Evolutionary conservation across 1,139 yeast species (phyloP).

Genomic region (Blastobotrys illinoisensis): DNA sequence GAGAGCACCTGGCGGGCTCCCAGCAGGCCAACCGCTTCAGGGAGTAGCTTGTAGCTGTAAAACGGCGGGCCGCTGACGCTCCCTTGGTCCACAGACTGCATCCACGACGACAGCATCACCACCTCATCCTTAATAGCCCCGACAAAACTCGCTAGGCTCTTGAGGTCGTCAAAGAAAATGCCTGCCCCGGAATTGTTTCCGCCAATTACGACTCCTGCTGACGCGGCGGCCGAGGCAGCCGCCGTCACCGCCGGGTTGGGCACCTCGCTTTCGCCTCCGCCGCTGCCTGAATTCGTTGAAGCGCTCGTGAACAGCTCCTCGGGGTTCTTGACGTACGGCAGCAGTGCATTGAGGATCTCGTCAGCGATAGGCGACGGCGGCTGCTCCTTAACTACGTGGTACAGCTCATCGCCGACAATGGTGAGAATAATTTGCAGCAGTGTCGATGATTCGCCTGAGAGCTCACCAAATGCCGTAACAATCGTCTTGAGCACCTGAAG

Average conservation of each 20-base stretch:
- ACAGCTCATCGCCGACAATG: slow-evolving; percentile 29
- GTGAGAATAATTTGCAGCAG: slow-evolving; percentile 34
- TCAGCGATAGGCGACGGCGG: slow-evolving; percentile 8
- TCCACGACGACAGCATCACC: slow-evolving; percentile 24
- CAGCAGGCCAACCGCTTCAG: slow-evolving; percentile 42
- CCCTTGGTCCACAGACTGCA: slow-evolving; percentile 20
- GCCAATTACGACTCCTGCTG: slow-evolving; percentile 3
- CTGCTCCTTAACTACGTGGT: slow-evolving; percentile 13
- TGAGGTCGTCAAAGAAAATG: not conserved
- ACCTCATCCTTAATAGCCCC: slow-evolving; percentile 23
- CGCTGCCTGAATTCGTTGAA: not conserved
- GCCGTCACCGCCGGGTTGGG: not conserved
- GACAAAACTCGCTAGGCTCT: not conserved
- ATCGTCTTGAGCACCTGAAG: slow-evolving; percentile 32
- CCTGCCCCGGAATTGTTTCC: not conserved
- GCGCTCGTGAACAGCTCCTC: not conserved
- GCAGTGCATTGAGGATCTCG: slow-evolving; percentile 6
- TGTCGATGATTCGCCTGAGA: slow-evolving; percentile 36
- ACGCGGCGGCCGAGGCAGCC: not conserved
- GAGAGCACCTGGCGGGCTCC: slow-evolving; percentile 47
- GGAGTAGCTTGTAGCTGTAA: slow-evolving; percentile 48
- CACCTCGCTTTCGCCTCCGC: not conserved
- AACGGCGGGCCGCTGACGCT: slow-evolving; percentile 25
- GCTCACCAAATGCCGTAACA: slow-evolving; percentile 30
- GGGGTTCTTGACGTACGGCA: slow-evolving; percentile 8